Conservation (phyloP, 2,329 filamentous ascomycete genomes). For the Didymella arachidicola region DNA sequence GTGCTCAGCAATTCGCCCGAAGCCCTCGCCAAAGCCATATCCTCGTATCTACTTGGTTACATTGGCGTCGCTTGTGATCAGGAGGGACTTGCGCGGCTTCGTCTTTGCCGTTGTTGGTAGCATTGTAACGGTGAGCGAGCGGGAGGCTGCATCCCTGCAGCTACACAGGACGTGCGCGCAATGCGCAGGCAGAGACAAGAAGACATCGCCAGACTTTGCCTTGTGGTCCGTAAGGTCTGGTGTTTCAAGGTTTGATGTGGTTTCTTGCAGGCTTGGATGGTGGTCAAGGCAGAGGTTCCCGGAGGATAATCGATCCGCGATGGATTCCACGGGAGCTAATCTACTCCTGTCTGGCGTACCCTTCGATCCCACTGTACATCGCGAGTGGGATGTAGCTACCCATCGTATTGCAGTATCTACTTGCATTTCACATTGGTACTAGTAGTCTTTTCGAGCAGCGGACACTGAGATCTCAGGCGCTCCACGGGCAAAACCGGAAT, state of each 20-base stretch:
- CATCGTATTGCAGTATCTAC: background rate
- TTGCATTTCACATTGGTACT: background rate
- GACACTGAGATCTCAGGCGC: background rate
- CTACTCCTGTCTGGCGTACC: constrained; percentile 6
- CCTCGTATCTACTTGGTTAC: background rate
- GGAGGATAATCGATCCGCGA: constrained; percentile 9
- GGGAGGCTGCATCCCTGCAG: constrained; percentile 2
- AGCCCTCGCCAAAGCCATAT: background rate
- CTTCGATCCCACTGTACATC: background rate
- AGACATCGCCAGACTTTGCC: constrained; percentile 1
- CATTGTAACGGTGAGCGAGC: background rate
- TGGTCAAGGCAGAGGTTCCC: constrained; percentile 10
- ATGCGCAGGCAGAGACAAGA: constrained; percentile 1
- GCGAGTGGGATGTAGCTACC: background rate
- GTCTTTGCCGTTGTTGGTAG: background rate
- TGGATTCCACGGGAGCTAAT: constrained; percentile 7
- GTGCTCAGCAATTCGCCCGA: constrained; percentile 3
- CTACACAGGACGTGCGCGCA: background rate
- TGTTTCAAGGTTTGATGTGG: constrained; percentile 3
- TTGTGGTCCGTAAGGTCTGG: constrained; percentile 6
- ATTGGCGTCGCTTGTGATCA: constrained; percentile 5
- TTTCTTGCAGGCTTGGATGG: constrained; percentile 4
- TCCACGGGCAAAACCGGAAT: constrained; percentile 7
- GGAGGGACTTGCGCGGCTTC: background rate
- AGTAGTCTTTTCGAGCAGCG: background rate